Conservation (phyloP, 169 alveolate genomes). For the Plasmodium falciparum region DNA sequence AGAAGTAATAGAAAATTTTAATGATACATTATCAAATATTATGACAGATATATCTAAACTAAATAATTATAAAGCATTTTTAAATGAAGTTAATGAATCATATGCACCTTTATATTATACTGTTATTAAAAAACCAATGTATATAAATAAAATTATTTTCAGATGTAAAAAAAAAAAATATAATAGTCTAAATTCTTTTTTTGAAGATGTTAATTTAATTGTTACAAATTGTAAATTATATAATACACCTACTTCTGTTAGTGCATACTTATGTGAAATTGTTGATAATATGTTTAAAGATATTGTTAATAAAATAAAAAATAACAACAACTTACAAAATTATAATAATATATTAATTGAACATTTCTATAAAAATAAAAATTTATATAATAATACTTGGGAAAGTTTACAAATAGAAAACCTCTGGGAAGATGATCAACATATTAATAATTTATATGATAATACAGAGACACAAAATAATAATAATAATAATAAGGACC, state of each 20-base stretch:
- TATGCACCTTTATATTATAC: slow-evolving; percentile 75
- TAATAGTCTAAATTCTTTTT: slow-evolving; percentile 56
- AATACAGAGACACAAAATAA: no score
- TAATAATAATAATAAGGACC: no score
- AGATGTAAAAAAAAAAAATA: slow-evolving; percentile 67
- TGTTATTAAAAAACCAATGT: slow-evolving; percentile 70
- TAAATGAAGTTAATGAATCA: slow-evolving; percentile 73
- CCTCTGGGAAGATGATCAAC: no score
- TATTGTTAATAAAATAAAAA: slow-evolving; percentile 36
- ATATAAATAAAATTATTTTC: slow-evolving; percentile 67
- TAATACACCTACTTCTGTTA: slow-evolving; percentile 72
- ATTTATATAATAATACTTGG: slow-evolving; percentile 54
- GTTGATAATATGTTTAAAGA: slow-evolving; percentile 63
- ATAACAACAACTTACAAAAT: slow-evolving; percentile 31
- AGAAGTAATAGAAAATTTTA: slow-evolving; percentile 67
- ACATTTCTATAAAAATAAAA: slow-evolving; percentile 70
- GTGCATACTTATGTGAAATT: slow-evolving; percentile 66
- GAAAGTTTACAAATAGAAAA: slow-evolving; percentile 24
- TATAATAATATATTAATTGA: slow-evolving; percentile 47
- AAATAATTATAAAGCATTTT: slow-evolving; percentile 54
- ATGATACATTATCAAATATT: slow-evolving; percentile 23
- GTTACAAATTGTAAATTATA: slow-evolving; percentile 61
- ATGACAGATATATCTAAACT: slow-evolving; percentile 38
- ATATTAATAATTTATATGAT: no score
- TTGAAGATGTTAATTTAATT: slow-evolving; percentile 66